These are phyloP conservation scores for Fagopyrum tataricum DNA, from an alignment of 148 eudicot genomes.

Conservation along the genomic window DNA sequence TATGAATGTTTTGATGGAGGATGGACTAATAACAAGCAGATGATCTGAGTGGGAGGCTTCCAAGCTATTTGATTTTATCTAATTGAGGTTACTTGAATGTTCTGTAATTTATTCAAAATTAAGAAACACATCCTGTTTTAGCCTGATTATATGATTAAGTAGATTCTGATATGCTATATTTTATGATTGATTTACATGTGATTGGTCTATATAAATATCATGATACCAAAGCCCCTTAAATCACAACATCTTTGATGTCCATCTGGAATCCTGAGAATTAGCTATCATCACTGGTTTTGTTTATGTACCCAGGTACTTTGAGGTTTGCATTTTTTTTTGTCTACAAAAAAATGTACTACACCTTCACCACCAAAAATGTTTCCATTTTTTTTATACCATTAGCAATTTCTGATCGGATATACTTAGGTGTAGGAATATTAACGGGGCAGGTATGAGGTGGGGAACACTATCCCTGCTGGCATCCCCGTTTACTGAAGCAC, in stretches of 20 bases:
- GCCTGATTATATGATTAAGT: too few species aligned
- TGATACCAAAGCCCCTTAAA: not conserved
- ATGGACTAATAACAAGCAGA: not conserved
- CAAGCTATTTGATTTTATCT: not conserved
- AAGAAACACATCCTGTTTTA: not conserved
- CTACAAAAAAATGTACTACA: not conserved
- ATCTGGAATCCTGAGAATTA: not conserved
- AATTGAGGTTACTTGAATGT: not conserved
- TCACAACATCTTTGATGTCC: not conserved
- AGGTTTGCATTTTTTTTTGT: not conserved
- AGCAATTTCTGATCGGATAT: not conserved
- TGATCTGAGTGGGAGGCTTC: not conserved
- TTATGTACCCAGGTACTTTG: not conserved
- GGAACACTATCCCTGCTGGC: too few species aligned
- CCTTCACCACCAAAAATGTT: not conserved
- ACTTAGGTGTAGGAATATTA: not conserved
- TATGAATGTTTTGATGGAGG: not conserved
- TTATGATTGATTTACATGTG: too few species aligned
- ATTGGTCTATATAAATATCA: too few species aligned
- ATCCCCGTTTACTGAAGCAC: too few species aligned
- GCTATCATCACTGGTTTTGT: not conserved
- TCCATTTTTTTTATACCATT: not conserved
- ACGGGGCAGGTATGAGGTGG: too few species aligned
- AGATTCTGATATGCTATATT: too few species aligned
- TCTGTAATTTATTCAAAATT: not conserved